phyloP scores from a whole-genome alignment of 2,329 filamentous ascomycete genomes.

The Stachybotrys elegans region DNA sequence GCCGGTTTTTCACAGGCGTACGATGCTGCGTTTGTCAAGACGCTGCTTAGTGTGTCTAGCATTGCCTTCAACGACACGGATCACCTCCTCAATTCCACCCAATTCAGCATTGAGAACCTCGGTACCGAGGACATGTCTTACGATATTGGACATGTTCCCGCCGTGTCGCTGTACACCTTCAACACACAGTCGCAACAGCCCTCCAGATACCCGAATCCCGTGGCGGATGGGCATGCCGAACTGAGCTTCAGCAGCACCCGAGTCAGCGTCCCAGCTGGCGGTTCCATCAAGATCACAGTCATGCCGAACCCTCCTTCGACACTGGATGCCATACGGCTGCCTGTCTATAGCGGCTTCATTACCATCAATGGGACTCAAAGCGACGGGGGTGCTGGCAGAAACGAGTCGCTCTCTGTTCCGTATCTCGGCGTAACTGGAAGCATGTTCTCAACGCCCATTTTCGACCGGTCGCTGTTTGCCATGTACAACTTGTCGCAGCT shows the following conservation, averaged over 20 bases:
- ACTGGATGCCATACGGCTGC: not conserved
- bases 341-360: not conserved
- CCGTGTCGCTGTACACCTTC: not conserved
- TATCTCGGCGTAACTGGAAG: not conserved
- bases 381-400: not conserved
- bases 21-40: constrained; percentile 31
- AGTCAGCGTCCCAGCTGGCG: not conserved
- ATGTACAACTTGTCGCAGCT: not conserved
- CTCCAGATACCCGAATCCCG: not conserved
- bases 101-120: not conserved
- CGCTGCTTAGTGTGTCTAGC: constrained; percentile 28
- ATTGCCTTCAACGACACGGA: constrained; percentile 40
- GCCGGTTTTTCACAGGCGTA: constrained; percentile 36
- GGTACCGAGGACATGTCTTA: not conserved
- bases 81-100: constrained; percentile 18
- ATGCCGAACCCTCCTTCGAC: not conserved
- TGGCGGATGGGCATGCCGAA: not conserved
- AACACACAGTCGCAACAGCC: not conserved
- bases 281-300: not conserved
- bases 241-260: not conserved
- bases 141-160: not conserved
- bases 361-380: not conserved
- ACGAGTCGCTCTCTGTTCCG: not conserved
- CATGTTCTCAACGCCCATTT: not conserved
- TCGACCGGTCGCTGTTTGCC: not conserved